Evolutionary conservation across 2,329 filamentous ascomycete genomes (phyloP).

Genomic region (Keithomyces neogunnii): DNA sequence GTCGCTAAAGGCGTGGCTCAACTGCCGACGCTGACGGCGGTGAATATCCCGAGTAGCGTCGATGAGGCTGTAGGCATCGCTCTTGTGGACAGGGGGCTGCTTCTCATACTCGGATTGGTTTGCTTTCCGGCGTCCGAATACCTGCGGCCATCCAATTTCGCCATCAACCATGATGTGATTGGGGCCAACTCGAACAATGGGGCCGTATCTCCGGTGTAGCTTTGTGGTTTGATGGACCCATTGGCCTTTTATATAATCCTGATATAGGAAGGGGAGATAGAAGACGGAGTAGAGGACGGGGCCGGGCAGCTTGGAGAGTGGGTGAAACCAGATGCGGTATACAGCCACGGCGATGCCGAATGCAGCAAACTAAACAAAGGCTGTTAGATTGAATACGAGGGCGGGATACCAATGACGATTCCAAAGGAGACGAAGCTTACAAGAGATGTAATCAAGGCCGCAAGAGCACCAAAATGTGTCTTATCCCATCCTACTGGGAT

Average conservation of each 20-base stretch:
- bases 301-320: conserved; percentile 20
- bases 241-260: conserved; percentile 10
- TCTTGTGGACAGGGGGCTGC: conserved; percentile 3
- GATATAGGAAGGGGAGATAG: conserved; percentile 12
- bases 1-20: conserved; percentile 23
- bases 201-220: conserved; percentile 19
- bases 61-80: conserved; percentile 11
- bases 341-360: conserved; percentile 7
- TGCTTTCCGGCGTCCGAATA: conserved; percentile 18
- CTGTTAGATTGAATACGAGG: neutral
- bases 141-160: conserved; percentile 23
- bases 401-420: neutral
- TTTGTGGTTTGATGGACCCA: conserved; percentile 12
- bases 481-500: neutral
- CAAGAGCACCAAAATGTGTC: neutral
- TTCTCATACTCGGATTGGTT: conserved; percentile 11
- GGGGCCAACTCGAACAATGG: conserved; percentile 32
- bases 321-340: conserved; percentile 21
- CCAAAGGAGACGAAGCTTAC: neutral
- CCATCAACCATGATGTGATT: conserved; percentile 28
- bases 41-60: conserved; percentile 11
- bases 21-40: conserved; percentile 13
- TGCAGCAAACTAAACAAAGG: conserved; percentile 2
- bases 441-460: neutral
- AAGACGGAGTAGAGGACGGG: conserved; percentile 14